Percentiles rank a stretch among this genome's conserved stretches.
Conservation (phyloP, 768 basidiomycete genomes). For the Vishniacozyma victoriae region DNA sequence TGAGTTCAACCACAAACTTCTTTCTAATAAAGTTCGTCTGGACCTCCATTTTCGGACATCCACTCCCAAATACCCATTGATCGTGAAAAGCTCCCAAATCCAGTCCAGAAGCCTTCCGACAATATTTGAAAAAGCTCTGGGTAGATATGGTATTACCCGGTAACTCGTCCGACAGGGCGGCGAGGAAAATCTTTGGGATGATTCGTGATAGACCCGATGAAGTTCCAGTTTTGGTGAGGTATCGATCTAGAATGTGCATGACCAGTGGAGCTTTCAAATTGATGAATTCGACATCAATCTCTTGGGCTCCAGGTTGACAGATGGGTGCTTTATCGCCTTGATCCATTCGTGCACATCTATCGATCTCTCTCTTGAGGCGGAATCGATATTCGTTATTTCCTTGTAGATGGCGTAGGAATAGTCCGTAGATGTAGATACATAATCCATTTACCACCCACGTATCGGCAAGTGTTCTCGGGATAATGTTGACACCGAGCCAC, state of each 20-base stretch:
- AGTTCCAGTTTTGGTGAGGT: constrained; percentile 89
- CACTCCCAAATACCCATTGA: constrained; percentile 98
- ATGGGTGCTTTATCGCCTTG: constrained; percentile 84
- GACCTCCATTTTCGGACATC: constrained; percentile 85
- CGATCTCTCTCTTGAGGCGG: constrained; percentile 91
- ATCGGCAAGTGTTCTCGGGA: constrained; percentile 87
- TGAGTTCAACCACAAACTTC: constrained; percentile 96
- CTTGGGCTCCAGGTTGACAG: constrained; percentile 69
- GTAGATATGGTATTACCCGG: constrained; percentile 77
- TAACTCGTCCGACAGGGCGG: constrained; percentile 86
- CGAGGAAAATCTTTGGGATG: constrained; percentile 87
- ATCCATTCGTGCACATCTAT: constrained; percentile 80
- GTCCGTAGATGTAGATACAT: constrained; percentile 78
- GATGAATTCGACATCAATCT: constrained; percentile 77
- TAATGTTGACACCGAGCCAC: constrained; percentile 95
- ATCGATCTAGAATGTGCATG: constrained; percentile 87
- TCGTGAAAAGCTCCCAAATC: constrained; percentile 90
- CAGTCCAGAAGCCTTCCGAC: constrained; percentile 71
- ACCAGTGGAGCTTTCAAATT: constrained; percentile 95
- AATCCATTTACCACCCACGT: constrained; percentile 95
- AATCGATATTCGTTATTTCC: constrained; percentile 98
- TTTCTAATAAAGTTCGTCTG: constrained; percentile 90
- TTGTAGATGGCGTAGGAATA: constrained; percentile 77
- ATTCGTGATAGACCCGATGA: constrained; percentile 90
- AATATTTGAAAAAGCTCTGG: constrained; percentile 80